These are phyloP conservation scores for Geum urbanum DNA, from an alignment of 306 rosid species.

Conservation along the genomic window DNA sequence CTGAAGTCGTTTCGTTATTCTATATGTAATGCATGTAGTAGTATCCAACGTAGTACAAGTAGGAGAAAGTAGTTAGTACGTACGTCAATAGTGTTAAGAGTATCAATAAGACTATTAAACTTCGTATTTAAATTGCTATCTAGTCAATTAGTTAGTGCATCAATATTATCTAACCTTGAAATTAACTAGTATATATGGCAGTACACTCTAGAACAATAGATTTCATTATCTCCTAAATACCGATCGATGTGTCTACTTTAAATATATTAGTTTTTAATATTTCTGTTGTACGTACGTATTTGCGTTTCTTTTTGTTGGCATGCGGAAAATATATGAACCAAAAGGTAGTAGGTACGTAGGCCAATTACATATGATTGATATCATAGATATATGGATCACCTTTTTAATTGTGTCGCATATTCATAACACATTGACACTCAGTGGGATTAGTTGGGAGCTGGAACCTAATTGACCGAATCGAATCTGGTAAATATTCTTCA, in stretches of 20 bases:
- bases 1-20: too few relatives aligned
- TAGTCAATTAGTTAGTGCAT: conserved; percentile 2
- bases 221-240: background rate
- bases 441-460: conserved; percentile 7
- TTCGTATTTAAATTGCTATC: background rate
- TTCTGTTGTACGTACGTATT: background rate
- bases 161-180: background rate
- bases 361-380: background rate
- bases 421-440: background rate
- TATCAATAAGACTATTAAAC: background rate
- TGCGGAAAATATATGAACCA: background rate
- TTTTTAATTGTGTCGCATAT: background rate
- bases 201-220: background rate
- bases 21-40: background rate
- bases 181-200: background rate
- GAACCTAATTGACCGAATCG: background rate
- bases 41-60: background rate
- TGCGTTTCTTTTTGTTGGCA: conserved; percentile 4
- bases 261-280: background rate
- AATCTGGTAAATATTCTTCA: background rate
- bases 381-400: background rate
- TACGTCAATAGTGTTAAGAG: background rate
- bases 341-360: conserved; percentile 1
- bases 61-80: background rate
- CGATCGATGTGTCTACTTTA: background rate